Percentiles rank a stretch among this genome's conserved stretches.
Conservation (phyloP, 169 alveolate genomes). For the Amoebophrya sp. region DNA sequence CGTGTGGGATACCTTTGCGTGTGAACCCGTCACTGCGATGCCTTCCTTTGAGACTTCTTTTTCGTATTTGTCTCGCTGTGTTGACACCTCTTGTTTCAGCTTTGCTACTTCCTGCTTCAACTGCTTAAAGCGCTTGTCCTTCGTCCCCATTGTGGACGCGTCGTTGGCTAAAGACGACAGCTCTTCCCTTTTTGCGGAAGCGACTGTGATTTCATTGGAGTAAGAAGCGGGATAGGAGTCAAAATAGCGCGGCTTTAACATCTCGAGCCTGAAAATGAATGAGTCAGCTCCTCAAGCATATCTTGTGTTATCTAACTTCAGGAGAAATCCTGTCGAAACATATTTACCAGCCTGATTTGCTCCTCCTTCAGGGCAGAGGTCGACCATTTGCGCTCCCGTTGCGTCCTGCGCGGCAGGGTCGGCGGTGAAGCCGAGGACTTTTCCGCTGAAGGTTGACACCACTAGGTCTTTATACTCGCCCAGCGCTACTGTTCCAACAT, state of each 20-base stretch:
- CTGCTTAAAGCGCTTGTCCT: constrained; percentile 23
- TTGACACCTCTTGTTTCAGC: background rate
- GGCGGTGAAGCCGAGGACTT: background rate
- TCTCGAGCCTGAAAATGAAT: no score
- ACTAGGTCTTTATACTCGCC: background rate
- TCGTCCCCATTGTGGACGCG: background rate
- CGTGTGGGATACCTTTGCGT: background rate
- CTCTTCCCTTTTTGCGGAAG: background rate
- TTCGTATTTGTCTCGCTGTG: background rate
- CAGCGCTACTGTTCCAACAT: background rate
- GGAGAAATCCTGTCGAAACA: no score
- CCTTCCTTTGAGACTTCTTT: background rate
- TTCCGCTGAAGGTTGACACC: background rate
- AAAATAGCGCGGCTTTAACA: no score
- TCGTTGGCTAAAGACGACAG: background rate
- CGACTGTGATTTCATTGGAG: no score
- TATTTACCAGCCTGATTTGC: background rate
- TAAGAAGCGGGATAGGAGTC: no score
- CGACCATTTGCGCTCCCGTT: background rate
- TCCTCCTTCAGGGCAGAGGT: background rate
- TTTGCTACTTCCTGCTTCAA: background rate
- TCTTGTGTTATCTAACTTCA: no score
- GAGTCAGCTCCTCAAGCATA: no score
- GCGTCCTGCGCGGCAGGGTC: constrained; percentile 24
- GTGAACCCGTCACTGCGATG: background rate